Conservation (phyloP, 2,329 filamentous ascomycete species). For the Exophiala alcalophila region DNA sequence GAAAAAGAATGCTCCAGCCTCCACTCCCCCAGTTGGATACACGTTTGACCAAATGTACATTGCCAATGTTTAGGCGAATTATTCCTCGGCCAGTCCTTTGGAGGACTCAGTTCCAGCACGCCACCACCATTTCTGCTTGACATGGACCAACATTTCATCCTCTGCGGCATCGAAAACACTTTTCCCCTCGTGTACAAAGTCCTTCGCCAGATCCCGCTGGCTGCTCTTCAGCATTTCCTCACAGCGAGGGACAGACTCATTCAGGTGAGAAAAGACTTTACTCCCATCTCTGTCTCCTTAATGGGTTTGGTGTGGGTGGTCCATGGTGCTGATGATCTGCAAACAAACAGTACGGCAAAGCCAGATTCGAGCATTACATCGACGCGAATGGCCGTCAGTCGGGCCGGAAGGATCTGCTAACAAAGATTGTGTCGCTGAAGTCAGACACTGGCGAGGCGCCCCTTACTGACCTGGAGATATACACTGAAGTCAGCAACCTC, state of each 20-base stretch:
- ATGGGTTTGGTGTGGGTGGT: too few species aligned
- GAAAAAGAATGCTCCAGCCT: too few species aligned
- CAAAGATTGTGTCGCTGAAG: constrained; percentile 13
- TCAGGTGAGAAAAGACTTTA: too few species aligned
- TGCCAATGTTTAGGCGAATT: constrained; percentile 9
- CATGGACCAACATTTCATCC: constrained; percentile 13
- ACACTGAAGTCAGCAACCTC: constrained; percentile 13
- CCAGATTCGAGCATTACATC: constrained; percentile 12
- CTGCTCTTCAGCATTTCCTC: constrained; percentile 12
- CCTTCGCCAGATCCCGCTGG: constrained; percentile 10
- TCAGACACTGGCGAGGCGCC: constrained; percentile 1
- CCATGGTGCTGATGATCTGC: too few species aligned
- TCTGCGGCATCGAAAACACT: constrained; percentile 9
- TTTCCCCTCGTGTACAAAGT: constrained; percentile 9
- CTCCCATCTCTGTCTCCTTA: too few species aligned
- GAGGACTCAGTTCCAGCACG: constrained; percentile 10
- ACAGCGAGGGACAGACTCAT: too few species aligned
- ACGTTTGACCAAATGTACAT: not conserved
- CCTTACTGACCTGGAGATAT: constrained; percentile 11
- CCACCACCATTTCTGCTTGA: constrained; percentile 15
- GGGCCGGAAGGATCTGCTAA: constrained; percentile 16
- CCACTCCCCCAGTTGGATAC: too few species aligned
- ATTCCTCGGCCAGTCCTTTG: constrained; percentile 20
- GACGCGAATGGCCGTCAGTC: constrained; percentile 9
- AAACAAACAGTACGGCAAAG: constrained; percentile 13